These are phyloP conservation scores for Plasmodium gonderi DNA, from an alignment of 169 alveolate genomes.

Conservation along the genomic window DNA sequence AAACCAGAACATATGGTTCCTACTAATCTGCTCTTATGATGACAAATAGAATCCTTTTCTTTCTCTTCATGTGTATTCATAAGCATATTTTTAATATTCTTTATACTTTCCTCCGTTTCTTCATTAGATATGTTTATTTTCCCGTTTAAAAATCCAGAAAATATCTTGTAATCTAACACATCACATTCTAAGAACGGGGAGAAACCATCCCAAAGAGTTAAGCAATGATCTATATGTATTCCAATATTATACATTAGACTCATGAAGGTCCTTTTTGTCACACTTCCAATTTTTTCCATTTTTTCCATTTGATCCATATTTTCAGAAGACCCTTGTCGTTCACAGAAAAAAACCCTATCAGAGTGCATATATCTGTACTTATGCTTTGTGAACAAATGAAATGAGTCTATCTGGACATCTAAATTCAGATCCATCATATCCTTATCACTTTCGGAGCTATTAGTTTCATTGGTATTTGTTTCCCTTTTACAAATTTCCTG, in stretches of 20 bases:
- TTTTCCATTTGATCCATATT: background rate
- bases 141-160: conserved; percentile 48
- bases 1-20: conserved; percentile 49
- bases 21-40: background rate
- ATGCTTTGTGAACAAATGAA: background rate
- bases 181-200: conserved; percentile 45
- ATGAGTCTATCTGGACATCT: conserved; percentile 1
- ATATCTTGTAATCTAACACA: conserved; percentile 52
- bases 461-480: conserved; percentile 1
- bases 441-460: background rate
- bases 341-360: conserved; percentile 10
- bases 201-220: conserved; percentile 41
- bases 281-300: background rate
- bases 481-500: conserved; percentile 18
- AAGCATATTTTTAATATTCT: background rate
- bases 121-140: conserved; percentile 4
- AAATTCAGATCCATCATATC: background rate
- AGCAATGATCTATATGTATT: conserved; percentile 31
- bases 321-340: background rate
- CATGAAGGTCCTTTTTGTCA: conserved; percentile 11
- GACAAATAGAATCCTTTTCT: background rate
- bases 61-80: conserved; percentile 11
- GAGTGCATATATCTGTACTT: conserved; percentile 27
- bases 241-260: conserved; percentile 74
- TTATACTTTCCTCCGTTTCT: conserved; percentile 15